phyloP scores from a whole-genome alignment of 768 basidiomycete genomes.

The Hygrophoropsis aurantiaca region DNA sequence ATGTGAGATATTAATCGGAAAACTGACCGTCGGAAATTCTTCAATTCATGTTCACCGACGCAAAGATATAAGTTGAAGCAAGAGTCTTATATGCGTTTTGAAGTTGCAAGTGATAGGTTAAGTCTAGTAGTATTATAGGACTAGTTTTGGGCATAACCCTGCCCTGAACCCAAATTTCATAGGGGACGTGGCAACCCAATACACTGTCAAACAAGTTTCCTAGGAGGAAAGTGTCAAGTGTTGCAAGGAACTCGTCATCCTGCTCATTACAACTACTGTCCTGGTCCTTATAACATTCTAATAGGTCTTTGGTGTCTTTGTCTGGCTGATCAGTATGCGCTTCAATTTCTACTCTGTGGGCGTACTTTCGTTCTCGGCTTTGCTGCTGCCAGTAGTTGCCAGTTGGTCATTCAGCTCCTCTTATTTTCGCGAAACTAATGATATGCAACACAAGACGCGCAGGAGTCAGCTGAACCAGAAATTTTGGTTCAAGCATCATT shows the following conservation, averaged over 20 bases:
- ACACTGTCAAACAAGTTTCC: background rate
- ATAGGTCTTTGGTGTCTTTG: background rate
- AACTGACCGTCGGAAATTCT: no score
- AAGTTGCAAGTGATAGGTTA: no score
- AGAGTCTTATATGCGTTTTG: no score
- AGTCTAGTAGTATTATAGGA: no score
- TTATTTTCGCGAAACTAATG: background rate
- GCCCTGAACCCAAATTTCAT: conserved; percentile 23
- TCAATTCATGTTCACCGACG: no score
- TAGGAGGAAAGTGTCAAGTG: background rate
- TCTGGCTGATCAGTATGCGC: conserved; percentile 29
- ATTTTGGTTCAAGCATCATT: conserved; percentile 56
- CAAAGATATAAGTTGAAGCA: no score
- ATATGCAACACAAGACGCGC: conserved; percentile 17
- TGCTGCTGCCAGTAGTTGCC: conserved; percentile 28
- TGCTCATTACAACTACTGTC: background rate
- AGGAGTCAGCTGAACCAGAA: conserved; percentile 49
- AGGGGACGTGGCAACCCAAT: conserved; percentile 24
- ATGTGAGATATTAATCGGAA: no score
- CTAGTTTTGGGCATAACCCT: no score
- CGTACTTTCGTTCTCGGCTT: conserved; percentile 23
- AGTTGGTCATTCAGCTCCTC: conserved; percentile 16
- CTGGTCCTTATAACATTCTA: background rate
- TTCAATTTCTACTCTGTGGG: conserved; percentile 26
- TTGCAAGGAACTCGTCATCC: background rate